phyloP scores from a whole-genome alignment of 2,329 filamentous ascomycete genomes.

The Aspergillus persii region DNA sequence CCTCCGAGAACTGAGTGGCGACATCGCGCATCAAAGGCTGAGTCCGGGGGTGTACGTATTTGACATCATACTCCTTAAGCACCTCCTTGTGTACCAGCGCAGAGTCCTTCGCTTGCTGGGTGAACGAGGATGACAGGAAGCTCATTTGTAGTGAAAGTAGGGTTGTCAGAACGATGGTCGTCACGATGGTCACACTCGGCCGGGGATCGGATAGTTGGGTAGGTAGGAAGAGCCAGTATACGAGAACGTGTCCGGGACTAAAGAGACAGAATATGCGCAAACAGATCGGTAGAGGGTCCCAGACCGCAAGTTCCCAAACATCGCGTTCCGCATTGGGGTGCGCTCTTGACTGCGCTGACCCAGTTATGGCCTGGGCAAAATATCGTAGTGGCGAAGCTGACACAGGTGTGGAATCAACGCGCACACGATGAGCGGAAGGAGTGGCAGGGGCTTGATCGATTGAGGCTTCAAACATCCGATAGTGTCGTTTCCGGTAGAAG shows the following conservation, averaged over 20 bases:
- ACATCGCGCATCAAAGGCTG: constrained; percentile 76
- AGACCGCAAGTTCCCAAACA: constrained; percentile 92
- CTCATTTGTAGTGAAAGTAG: constrained; percentile 76
- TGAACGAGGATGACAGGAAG: constrained; percentile 69
- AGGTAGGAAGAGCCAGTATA: constrained; percentile 87
- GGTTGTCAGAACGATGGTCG: constrained; percentile 71
- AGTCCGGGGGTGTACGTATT: constrained; percentile 89
- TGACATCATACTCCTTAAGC: constrained; percentile 90
- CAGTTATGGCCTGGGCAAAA: constrained; percentile 65
- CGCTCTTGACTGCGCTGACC: constrained; percentile 75
- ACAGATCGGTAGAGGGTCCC: constrained; percentile 86
- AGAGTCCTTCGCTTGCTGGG: constrained; percentile 81
- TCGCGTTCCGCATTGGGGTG: constrained; percentile 74
- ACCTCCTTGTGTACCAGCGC: constrained; percentile 86
- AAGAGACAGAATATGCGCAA: constrained; percentile 84
- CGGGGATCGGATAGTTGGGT: constrained; percentile 70
- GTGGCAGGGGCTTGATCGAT: constrained; percentile 75
- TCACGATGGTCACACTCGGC: constrained; percentile 83
- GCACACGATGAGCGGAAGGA: constrained; percentile 82
- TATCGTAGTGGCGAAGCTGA: constrained; percentile 76
- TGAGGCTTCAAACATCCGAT: constrained; percentile 84
- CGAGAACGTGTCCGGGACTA: constrained; percentile 86
- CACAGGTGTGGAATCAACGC: constrained; percentile 78
- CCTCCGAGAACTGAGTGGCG: constrained; percentile 69
- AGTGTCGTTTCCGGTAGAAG: constrained; percentile 76